phyloP scores from a whole-genome alignment of 495 filamentous ascomycete genomes.

The Articulospora tetracladia region DNA sequence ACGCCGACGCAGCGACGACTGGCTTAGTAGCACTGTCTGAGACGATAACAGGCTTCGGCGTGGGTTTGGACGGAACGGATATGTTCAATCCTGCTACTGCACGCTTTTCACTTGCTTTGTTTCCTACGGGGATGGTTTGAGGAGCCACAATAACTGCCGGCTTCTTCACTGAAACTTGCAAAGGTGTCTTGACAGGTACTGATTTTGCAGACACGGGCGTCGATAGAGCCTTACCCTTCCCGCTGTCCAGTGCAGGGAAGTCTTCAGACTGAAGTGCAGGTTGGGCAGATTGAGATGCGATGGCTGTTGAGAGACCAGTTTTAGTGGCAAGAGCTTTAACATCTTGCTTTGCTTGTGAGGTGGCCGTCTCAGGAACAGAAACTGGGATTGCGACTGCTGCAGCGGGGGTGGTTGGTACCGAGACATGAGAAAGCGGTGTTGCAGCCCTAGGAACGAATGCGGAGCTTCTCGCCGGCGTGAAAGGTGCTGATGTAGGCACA shows the following conservation, averaged over 20 bases:
- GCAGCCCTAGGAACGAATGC: constrained; percentile 19
- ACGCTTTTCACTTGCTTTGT: constrained; percentile 39
- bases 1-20: constrained; percentile 34
- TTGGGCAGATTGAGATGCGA: constrained; percentile 37
- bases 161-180: constrained; percentile 10
- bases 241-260: constrained; percentile 48
- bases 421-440: constrained; percentile 23
- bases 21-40: constrained; percentile 31
- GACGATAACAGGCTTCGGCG: constrained; percentile 23
- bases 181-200: constrained; percentile 1
- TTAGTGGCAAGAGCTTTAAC: constrained; percentile 41
- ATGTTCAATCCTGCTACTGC: constrained; percentile 62
- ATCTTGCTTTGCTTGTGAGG: constrained; percentile 38
- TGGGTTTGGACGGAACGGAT: constrained; percentile 41
- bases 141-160: not conserved
- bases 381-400: not conserved
- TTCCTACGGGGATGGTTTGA: not conserved
- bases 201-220: constrained; percentile 26
- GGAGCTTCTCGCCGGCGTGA: constrained; percentile 19
- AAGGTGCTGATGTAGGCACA: constrained; percentile 22
- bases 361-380: not conserved
- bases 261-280: constrained; percentile 49
- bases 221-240: constrained; percentile 26
- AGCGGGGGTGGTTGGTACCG: constrained; percentile 12
- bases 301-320: constrained; percentile 43